Base-by-base conservation (phyloP, 108 stramenopile genomes). In the Discostella stelligeroides region DNA sequence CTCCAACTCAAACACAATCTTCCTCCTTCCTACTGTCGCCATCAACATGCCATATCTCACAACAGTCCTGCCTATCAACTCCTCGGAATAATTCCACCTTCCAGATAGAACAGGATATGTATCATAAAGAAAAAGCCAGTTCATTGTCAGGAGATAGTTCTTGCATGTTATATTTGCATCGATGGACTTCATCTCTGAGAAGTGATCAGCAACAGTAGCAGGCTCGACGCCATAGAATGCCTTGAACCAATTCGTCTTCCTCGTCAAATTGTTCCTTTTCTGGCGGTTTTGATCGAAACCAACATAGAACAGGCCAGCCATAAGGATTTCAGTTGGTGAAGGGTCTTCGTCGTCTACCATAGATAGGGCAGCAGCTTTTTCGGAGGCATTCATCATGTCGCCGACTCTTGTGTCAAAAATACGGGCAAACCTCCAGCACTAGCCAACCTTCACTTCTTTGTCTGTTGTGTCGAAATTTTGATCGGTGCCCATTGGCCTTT, bases 1-100 rank as follows among this genome's bases (percentile, higher is more conserved):
- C 63, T 63, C 29, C 45, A 63, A 63, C 1, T 49, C 17, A 47
- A 47, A 63, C 2, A 63, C 27, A 13, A 63, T 63, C 29, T 63
- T 63, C 27, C 48, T 29, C 29, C 28, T 17, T 7, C 5, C 7
- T 11, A 63, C 23, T 0, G 21, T 28, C 7, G 4, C 63, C 1
- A 63, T 63, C 12, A 47, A 28, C 8, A 14, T 14, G 4, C 23
- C 28, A 24, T n/a, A 24, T 1, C 2, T 12, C 7, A 28, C 47
- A 27, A 63, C 63, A 24, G 43, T 47, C 4, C 8, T 29, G 1
- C 43, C 25, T 1, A 63, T 45, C 18, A 7, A 24, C 28, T 17
- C 14, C 45, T 47, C 28, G 12, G 45, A 63, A 2, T 27, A 45
- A 2, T 30, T 63, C 63, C 63, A 63, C 48, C 46, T 45, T 14